Base-by-base conservation (phyloP, 345 rosid species). In the Euphorbia peplus region DNA sequence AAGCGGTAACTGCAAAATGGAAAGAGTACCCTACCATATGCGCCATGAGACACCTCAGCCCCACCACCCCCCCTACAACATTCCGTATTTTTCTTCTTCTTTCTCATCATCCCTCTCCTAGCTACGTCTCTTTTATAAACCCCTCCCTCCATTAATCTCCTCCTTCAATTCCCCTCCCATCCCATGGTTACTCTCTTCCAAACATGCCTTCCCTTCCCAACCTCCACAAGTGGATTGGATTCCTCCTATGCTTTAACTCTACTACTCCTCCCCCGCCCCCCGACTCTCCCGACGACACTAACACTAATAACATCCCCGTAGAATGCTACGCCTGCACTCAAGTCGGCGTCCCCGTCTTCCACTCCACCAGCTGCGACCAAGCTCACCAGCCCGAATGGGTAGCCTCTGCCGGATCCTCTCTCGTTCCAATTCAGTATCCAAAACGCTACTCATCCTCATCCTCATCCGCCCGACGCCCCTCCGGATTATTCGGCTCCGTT, bases 291-390 rank as follows among this genome's bases (percentile, higher is more conserved):
- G 50, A 5, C 50, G 50, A 44, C 2, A 7, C 50, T n/a, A n/a
- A n/a, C 50, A 44, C 15, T 44, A 39, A 39, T 18, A 73, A 66
- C 83, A 32, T 3, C 37, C 66, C 87, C 79, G 59, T 79, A 66
- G 98, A 93, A 80, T 93, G 98, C 78, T 87, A 89, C 66, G 95
- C 98, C 0, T 93, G 98, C 78, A 93, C 98, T 9, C 91, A 91
- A 39, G 97, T 83, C 47, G 98, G 98, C 21, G 93, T 88, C 13
- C 97, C 98, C 4, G 89, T 78, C 37, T 93, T 91, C 68, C 98
- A 91, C 81, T 93, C 98, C 66, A 89, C 93, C 44, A 91, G 97
- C 84, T 93, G 98, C 79, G 97, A 89, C 88, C 81, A 71, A 22
- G 95, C 90, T 46, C 82, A 86, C 82, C 88, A 82, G 64, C 97